Conservation (phyloP, 2,329 filamentous ascomycete species). For the Aspergillus intermedius region DNA sequence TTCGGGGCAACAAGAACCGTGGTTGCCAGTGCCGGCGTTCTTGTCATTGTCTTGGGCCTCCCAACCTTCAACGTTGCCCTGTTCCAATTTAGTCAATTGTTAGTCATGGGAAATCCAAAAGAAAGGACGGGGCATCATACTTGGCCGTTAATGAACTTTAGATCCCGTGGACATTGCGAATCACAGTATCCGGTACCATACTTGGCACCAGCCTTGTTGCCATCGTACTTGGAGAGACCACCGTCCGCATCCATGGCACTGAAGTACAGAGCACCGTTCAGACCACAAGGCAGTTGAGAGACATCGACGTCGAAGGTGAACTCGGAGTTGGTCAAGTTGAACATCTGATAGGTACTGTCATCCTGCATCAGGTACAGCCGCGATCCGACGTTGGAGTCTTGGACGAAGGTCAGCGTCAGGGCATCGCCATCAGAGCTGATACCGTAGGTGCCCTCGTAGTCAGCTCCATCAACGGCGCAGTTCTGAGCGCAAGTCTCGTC, state of each 20-base stretch:
- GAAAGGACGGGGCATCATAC: slow-evolving; percentile 5
- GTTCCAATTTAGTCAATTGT: not conserved
- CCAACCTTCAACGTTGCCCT: slow-evolving; percentile 52
- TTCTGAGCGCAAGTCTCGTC: slow-evolving; percentile 47
- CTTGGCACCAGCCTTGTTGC: slow-evolving; percentile 51
- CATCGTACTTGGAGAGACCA: slow-evolving; percentile 44
- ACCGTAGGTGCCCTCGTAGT: slow-evolving; percentile 49
- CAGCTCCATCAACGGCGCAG: slow-evolving; percentile 52
- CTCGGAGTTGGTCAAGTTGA: slow-evolving; percentile 59
- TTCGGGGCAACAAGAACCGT: slow-evolving; percentile 59
- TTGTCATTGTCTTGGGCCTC: slow-evolving; percentile 45
- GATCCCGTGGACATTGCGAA: slow-evolving; percentile 48
- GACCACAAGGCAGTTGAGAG: slow-evolving; percentile 59
- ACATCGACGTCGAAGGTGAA: slow-evolving; percentile 68
- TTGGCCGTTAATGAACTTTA: slow-evolving; percentile 39
- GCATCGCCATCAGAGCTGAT: slow-evolving; percentile 45
- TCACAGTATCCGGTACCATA: slow-evolving; percentile 61
- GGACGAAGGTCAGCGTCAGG: slow-evolving; percentile 45
- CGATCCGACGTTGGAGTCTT: slow-evolving; percentile 39
- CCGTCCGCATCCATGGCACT: slow-evolving; percentile 56
- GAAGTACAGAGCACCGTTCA: slow-evolving; percentile 66
- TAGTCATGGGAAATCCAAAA: not conserved
- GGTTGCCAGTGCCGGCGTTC: slow-evolving; percentile 47
- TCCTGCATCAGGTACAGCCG: slow-evolving; percentile 59
- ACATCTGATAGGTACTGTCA: slow-evolving; percentile 57